A percentile compares a stretch with the other conserved stretches of the same genome.
phyloP scores from a whole-genome alignment of 176 grass and related monocot genomes.

The Tuctoria greenei region DNA sequence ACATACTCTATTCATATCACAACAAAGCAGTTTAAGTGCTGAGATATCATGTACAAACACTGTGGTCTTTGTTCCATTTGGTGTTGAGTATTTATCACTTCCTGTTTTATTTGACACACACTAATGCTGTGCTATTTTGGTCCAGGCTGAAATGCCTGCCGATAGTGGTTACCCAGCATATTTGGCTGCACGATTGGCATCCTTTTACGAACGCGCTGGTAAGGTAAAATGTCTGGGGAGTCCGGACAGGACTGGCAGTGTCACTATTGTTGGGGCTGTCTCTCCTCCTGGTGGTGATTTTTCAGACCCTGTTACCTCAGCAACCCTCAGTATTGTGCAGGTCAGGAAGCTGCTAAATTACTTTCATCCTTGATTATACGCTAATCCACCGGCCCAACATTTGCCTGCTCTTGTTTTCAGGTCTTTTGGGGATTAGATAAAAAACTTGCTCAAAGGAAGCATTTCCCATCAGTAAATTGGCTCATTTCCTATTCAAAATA shows the following conservation, averaged over 20 bases:
- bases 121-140: constrained; percentile 2
- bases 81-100: neutral
- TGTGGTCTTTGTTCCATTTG: neutral
- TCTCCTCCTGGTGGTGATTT: constrained; percentile 99
- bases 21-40: constrained; percentile 19
- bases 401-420: constrained; percentile 42
- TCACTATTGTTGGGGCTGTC: constrained; percentile 98
- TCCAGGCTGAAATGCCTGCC: constrained; percentile 99
- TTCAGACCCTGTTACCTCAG: constrained; percentile 95
- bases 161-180: constrained; percentile 99
- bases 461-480: constrained; percentile 99
- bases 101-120: neutral
- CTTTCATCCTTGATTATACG: neutral
- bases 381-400: neutral
- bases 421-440: constrained; percentile 99
- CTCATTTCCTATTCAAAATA: constrained; percentile 99
- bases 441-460: constrained; percentile 98
- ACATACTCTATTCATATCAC: neutral
- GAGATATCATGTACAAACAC: neutral
- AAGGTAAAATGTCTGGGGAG: constrained; percentile 96
- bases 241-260: constrained; percentile 92
- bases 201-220: constrained; percentile 97
- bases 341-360: constrained; percentile 36
- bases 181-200: constrained; percentile 92
- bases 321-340: constrained; percentile 98